These are phyloP conservation scores for Hippophae tibetana DNA, from an alignment of 306 rosid genomes.

Conservation along the genomic window DNA sequence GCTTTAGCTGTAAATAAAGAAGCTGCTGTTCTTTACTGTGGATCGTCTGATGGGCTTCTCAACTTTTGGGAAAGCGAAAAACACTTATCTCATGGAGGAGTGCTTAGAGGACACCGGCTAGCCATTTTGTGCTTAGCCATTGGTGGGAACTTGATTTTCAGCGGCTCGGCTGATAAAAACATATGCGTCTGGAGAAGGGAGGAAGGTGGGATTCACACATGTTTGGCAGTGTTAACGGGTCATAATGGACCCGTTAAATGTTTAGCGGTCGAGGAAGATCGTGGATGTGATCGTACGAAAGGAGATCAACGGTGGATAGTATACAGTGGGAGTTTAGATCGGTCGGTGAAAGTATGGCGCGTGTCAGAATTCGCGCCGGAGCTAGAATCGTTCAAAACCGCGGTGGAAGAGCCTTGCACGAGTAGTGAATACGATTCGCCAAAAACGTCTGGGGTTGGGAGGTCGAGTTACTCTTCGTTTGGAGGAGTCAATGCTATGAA, in stretches of 20 bases:
- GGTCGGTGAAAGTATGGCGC: conserved; percentile 89
- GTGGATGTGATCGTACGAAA: neutral
- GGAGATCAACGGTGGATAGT: conserved; percentile 49
- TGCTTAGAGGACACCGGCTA: conserved; percentile 58
- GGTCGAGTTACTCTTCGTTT: neutral
- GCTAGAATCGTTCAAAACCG: conserved; percentile 16
- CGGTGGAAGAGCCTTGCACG: neutral
- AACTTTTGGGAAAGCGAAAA: conserved; percentile 61
- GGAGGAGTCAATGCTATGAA: neutral
- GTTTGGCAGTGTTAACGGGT: conserved; percentile 63
- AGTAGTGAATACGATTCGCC: conserved; percentile 4
- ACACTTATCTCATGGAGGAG: conserved; percentile 45
- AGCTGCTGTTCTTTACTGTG: conserved; percentile 42
- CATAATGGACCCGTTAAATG: conserved; percentile 89
- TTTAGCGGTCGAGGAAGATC: conserved; percentile 50
- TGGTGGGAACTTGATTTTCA: conserved; percentile 58
- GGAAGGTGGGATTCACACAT: conserved; percentile 42
- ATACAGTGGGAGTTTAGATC: conserved; percentile 77
- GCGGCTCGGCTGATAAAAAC: conserved; percentile 79
- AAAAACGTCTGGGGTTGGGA: neutral
- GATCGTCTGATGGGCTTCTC: conserved; percentile 71
- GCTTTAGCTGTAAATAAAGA: conserved; percentile 49
- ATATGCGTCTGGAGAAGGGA: conserved; percentile 80
- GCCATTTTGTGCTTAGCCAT: conserved; percentile 68
- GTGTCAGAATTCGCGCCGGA: conserved; percentile 54